A percentile compares a stretch with the other conserved stretches of the same genome.
Conservation (phyloP, 345 rosid species). For the Populus euphratica region DNA sequence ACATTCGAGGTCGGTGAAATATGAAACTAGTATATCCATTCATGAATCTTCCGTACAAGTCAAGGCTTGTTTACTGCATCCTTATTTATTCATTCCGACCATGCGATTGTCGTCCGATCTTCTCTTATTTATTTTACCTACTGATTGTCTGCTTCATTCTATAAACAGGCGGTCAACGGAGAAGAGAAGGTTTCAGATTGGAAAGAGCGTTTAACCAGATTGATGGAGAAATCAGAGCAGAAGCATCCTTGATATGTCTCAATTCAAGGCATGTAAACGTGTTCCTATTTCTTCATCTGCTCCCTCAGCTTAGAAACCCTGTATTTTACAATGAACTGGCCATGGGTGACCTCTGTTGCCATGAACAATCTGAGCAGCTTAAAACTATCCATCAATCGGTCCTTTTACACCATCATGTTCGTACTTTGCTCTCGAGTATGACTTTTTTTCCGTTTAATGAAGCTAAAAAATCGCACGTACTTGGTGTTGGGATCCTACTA, state of each 20-base stretch:
- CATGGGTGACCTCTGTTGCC: not conserved
- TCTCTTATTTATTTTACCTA: not conserved
- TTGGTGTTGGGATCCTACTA: too few species aligned
- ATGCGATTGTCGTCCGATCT: not conserved
- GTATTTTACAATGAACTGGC: not conserved
- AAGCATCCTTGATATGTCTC: conserved; percentile 4
- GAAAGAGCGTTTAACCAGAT: conserved; percentile 51
- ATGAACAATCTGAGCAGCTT: not conserved
- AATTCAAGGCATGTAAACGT: not conserved
- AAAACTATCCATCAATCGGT: not conserved
- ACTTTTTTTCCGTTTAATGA: not conserved
- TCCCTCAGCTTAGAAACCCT: not conserved
- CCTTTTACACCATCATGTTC: not conserved
- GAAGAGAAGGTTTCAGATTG: conserved; percentile 67
- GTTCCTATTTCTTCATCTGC: not conserved
- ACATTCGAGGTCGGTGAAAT: conserved; percentile 59
- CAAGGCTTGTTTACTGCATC: not conserved
- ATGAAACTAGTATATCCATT: not conserved
- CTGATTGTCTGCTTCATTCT: conserved; percentile 5
- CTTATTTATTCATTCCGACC: not conserved
- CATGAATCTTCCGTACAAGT: too few species aligned
- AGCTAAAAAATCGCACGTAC: too few species aligned
- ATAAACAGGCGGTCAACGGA: conserved; percentile 59
- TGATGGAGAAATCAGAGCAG: conserved; percentile 50
- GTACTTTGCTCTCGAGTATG: not conserved